Percentiles rank a stretch among this genome's conserved stretches.
phyloP scores from a whole-genome alignment of 805 yeast species.

The Saturnispora halmiae region DNA sequence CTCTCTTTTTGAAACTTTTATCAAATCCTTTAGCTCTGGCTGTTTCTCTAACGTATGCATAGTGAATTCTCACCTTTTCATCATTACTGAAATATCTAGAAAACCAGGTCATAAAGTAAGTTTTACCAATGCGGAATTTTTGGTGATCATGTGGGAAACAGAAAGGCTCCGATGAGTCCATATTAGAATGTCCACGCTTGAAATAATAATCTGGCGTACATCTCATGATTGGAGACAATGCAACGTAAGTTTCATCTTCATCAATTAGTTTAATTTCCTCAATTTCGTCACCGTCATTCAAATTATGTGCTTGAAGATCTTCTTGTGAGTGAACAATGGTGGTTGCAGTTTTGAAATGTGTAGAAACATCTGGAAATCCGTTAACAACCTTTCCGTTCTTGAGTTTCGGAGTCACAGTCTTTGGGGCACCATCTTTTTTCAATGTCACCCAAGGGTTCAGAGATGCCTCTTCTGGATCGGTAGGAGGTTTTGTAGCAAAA shows the following conservation, averaged over 20 bases:
- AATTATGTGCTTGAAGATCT: constrained; percentile 62
- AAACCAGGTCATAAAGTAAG: constrained; percentile 79
- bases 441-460: constrained; percentile 76
- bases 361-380: constrained; percentile 61
- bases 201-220: constrained; percentile 75
- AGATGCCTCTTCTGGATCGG: constrained; percentile 40
- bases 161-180: constrained; percentile 61
- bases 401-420: constrained; percentile 66
- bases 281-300: constrained; percentile 51
- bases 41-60: constrained; percentile 54
- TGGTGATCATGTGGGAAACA: constrained; percentile 68
- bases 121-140: constrained; percentile 46
- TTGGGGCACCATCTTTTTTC: constrained; percentile 69
- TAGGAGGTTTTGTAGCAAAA: constrained; percentile 60
- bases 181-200: constrained; percentile 53
- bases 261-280: constrained; percentile 47
- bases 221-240: constrained; percentile 69
- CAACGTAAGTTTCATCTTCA: constrained; percentile 67
- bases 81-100: constrained; percentile 55
- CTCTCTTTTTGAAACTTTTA: constrained; percentile 30
- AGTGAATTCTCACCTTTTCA: constrained; percentile 55
- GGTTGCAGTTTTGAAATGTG: constrained; percentile 65
- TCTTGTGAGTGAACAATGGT: constrained; percentile 50
- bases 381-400: constrained; percentile 65
- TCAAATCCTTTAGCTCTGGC: constrained; percentile 42